phyloP scores from a whole-genome alignment of 768 basidiomycete genomes.

The Lactifluus subvellereus region DNA sequence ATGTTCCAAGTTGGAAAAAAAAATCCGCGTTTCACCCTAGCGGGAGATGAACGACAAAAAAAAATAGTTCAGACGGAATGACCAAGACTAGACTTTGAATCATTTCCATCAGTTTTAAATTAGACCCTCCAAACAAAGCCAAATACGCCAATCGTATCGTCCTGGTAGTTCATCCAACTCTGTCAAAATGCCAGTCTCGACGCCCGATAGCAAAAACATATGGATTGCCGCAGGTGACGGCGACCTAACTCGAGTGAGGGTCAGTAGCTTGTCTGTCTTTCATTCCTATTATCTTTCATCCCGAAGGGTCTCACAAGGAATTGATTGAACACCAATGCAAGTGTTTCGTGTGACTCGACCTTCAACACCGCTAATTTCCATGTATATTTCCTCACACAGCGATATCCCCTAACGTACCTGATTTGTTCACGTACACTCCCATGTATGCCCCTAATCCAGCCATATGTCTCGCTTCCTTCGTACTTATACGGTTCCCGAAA shows the following conservation, averaged over 20 bases:
- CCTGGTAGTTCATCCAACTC: not conserved
- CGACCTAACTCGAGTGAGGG: slow-evolving; percentile 70
- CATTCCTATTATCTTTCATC: not conserved
- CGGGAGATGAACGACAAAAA: not conserved
- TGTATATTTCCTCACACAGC: slow-evolving; percentile 26
- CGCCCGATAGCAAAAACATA: slow-evolving; percentile 52
- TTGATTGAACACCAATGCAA: slow-evolving; percentile 46
- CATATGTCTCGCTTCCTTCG: not conserved
- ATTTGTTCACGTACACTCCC: slow-evolving; percentile 72
- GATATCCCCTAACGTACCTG: slow-evolving; percentile 65
- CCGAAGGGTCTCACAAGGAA: slow-evolving; percentile 8
- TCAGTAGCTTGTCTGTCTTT: slow-evolving; percentile 28
- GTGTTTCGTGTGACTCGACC: slow-evolving; percentile 41
- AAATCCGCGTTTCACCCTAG: not conserved
- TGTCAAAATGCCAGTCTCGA: slow-evolving; percentile 32
- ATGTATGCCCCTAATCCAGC: slow-evolving; percentile 43
- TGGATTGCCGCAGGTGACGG: slow-evolving; percentile 95
- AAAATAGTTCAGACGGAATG: not conserved
- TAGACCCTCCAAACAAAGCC: slow-evolving; percentile 1
- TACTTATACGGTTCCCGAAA: slow-evolving; percentile 30
- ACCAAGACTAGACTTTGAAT: slow-evolving; percentile 2
- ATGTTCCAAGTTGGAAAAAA: not conserved
- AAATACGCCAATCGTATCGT: not conserved
- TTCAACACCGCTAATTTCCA: slow-evolving; percentile 10
- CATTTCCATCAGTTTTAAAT: not conserved